phyloP scores from a whole-genome alignment of 768 basidiomycete species.

The Lentinula sp. region DNA sequence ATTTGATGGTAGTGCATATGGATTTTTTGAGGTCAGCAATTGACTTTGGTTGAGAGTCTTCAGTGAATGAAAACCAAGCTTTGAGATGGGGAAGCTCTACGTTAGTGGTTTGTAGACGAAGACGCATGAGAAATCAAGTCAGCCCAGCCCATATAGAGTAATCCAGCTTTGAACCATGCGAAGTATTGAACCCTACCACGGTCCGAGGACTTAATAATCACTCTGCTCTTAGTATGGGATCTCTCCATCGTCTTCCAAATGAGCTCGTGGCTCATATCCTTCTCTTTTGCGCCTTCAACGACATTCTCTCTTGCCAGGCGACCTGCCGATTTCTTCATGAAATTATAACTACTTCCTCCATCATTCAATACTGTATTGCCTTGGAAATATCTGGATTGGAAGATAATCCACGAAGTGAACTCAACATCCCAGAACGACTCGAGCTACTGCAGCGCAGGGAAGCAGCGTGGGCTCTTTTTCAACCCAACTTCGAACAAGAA shows the following conservation, averaged over 20 bases:
- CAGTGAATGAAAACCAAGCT: constrained; percentile 2
- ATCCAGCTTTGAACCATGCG: not conserved
- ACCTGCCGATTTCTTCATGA: not conserved
- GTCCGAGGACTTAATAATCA: not conserved
- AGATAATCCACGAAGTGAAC: not conserved
- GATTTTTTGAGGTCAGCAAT: not conserved
- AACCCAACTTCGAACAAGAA: not conserved
- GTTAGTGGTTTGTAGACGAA: constrained; percentile 6
- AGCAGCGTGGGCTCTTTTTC: not conserved
- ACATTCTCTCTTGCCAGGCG: not conserved
- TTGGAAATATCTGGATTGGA: constrained; percentile 1
- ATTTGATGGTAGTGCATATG: not conserved
- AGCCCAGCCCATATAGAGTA: not conserved
- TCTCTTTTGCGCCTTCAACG: not conserved
- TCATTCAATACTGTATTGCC: not conserved
- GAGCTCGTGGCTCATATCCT: constrained; percentile 1
- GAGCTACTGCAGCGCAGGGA: not conserved
- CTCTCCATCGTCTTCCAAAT: not conserved
- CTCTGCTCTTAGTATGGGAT: not conserved
- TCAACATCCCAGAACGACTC: not conserved
- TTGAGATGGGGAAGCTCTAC: constrained; percentile 1
- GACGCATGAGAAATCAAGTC: not conserved
- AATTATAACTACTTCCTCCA: not conserved
- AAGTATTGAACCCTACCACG: not conserved
- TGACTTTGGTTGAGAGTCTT: not conserved